Percentiles rank a stretch among this genome's conserved stretches.
phyloP scores from a whole-genome alignment of 176 grass and related monocot genomes.

The Ampelocalamus luodianensis region DNA sequence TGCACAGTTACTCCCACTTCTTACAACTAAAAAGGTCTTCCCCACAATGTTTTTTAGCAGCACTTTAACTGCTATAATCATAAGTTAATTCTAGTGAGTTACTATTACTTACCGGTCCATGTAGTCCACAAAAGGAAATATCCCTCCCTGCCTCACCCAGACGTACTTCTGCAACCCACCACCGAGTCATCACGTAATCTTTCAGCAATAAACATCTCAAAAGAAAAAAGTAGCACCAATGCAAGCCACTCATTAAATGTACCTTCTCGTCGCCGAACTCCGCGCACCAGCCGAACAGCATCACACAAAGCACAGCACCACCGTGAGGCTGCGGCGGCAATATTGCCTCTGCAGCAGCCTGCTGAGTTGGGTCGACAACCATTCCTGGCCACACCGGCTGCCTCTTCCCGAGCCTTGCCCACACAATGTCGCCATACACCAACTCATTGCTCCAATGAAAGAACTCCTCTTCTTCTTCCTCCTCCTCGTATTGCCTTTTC shows the following conservation, averaged over 20 bases:
- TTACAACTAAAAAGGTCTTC: not conserved
- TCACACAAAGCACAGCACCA: slow-evolving; percentile 64
- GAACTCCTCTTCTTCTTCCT: slow-evolving; percentile 32
- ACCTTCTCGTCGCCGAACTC: slow-evolving; percentile 78
- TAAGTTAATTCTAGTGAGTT: slow-evolving; percentile 14
- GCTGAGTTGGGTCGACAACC: slow-evolving; percentile 73
- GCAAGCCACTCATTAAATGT: not conserved
- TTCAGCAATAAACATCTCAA: slow-evolving; percentile 32
- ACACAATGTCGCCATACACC: slow-evolving; percentile 79
- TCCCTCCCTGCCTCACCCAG: slow-evolving; percentile 77
- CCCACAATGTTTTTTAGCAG: not conserved
- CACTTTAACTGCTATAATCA: slow-evolving; percentile 25
- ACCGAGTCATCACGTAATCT: slow-evolving; percentile 30
- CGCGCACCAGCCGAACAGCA: slow-evolving; percentile 78
- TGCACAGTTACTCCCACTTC: slow-evolving; percentile 21
- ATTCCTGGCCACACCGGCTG: slow-evolving; percentile 80
- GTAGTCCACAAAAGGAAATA: slow-evolving; percentile 90
- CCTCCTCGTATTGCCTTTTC: slow-evolving; percentile 35
- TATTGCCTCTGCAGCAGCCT: slow-evolving; percentile 54
- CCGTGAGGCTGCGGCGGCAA: slow-evolving; percentile 52
- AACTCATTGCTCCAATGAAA: slow-evolving; percentile 47
- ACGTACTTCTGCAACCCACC: slow-evolving; percentile 70
- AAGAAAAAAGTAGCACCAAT: not conserved
- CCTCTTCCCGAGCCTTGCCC: slow-evolving; percentile 81
- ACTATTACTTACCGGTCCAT: slow-evolving; percentile 81